phyloP scores from a whole-genome alignment of 176 grass and related monocot species.

The Paspalum notatum region DNA sequence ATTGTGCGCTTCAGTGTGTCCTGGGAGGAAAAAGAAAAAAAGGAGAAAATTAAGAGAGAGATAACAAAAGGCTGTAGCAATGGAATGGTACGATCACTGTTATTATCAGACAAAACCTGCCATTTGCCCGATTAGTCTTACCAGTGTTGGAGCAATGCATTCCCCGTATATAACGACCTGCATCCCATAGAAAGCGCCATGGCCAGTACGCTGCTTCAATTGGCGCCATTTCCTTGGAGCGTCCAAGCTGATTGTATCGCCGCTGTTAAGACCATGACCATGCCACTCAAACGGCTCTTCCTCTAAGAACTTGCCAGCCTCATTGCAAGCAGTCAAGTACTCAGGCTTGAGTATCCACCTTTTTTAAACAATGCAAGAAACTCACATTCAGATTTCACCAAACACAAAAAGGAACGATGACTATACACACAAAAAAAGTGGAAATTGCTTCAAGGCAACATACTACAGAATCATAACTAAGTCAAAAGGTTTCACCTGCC shows the following conservation, averaged over 20 bases:
- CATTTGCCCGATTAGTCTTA: slow-evolving; percentile 23
- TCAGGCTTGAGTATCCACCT: slow-evolving; percentile 96
- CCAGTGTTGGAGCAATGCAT: slow-evolving; percentile 88
- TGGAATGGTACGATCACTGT: no score
- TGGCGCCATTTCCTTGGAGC: slow-evolving; percentile 88
- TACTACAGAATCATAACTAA: slow-evolving; percentile 2
- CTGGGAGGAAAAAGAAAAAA: slow-evolving; percentile 16
- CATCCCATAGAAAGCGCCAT: slow-evolving; percentile 82
- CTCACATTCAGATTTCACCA: slow-evolving; percentile 10
- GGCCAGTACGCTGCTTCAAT: slow-evolving; percentile 68
- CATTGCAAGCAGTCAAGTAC: slow-evolving; percentile 77
- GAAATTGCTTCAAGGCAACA: slow-evolving; percentile 18
- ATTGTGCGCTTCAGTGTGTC: slow-evolving; percentile 85
- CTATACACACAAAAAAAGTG: not conserved
- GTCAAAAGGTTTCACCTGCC: slow-evolving; percentile 64
- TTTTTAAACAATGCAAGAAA: not conserved
- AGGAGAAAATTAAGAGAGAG: no score
- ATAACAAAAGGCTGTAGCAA: no score
- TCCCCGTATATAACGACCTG: slow-evolving; percentile 84
- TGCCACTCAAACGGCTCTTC: slow-evolving; percentile 93
- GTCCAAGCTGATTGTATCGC: slow-evolving; percentile 75
- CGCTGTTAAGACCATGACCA: slow-evolving; percentile 55
- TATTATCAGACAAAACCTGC: not conserved
- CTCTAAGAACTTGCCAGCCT: slow-evolving; percentile 78
- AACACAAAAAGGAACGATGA: not conserved